These are phyloP conservation scores for Rhodotorula sp. DNA, from an alignment of 1,284 basidiomycete species.

Conservation along the genomic window DNA sequence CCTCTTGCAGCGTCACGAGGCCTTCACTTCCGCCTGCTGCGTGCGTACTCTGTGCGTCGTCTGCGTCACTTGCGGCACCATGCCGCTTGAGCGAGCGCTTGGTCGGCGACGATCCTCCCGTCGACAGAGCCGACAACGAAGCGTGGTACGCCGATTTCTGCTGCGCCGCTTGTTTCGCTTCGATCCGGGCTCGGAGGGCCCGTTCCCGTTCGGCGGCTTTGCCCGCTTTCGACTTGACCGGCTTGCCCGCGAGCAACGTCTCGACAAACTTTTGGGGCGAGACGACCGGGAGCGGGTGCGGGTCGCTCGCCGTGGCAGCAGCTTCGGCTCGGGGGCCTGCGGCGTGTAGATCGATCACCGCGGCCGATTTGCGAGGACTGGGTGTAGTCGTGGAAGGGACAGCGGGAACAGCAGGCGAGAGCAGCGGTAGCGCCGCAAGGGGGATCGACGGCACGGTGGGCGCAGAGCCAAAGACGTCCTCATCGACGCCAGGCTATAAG, in stretches of 20 bases:
- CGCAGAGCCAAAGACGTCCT: conserved; percentile 6
- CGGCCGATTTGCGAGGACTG: conserved; percentile 16
- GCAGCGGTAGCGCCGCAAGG: conserved; percentile 25
- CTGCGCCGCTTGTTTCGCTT: conserved; percentile 29
- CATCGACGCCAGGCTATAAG: not conserved
- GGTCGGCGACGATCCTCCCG: conserved; percentile 20
- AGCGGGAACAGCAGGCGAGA: conserved; percentile 23
- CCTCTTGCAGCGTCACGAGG: conserved; percentile 8
- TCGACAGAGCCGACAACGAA: conserved; percentile 25
- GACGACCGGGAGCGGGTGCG: conserved; percentile 12
- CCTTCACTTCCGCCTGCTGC: not conserved
- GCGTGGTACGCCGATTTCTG: conserved; percentile 29
- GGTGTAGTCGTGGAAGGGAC: conserved; percentile 30
- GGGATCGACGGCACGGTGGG: conserved; percentile 14
- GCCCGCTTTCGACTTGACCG: conserved; percentile 5
- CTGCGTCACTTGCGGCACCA: not conserved
- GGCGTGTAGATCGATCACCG: not conserved
- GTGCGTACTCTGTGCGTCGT: not conserved
- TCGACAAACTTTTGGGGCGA: conserved; percentile 26
- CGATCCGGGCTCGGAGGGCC: conserved; percentile 25
- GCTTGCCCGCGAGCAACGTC: conserved; percentile 22
- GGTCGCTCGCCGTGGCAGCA: not conserved
- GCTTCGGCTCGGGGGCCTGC: not conserved
- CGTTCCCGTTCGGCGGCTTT: conserved; percentile 23
- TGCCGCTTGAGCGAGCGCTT: conserved; percentile 32